Conservation (phyloP, 495 filamentous ascomycete genomes). For the Penicillium egyptiacum region DNA sequence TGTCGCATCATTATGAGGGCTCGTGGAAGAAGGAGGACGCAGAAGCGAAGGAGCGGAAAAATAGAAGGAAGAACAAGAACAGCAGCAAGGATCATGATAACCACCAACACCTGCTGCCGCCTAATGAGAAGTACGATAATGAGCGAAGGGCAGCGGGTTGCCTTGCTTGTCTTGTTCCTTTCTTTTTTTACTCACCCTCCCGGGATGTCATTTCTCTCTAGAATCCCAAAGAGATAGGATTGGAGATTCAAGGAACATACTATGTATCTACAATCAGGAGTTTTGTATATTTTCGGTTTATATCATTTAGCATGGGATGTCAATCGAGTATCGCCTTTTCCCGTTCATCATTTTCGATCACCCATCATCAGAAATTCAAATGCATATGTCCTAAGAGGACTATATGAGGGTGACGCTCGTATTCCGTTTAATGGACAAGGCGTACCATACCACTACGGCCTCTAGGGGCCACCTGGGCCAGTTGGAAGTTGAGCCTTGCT, state of each 20-base stretch:
- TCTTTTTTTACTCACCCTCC: background rate
- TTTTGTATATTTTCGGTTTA: background rate
- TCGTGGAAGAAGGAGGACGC: constrained; percentile 32
- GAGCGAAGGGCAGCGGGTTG: background rate
- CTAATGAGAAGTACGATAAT: background rate
- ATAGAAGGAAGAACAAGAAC: constrained; percentile 9
- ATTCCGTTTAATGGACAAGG: background rate
- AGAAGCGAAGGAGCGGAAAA: constrained; percentile 20
- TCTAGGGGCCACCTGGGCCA: no score
- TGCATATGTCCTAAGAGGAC: background rate
- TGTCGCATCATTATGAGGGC: constrained; percentile 37
- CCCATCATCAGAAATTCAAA: background rate
- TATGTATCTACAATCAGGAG: background rate
- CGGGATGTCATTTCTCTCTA: background rate
- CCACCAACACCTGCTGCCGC: background rate
- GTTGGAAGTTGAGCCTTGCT: no score
- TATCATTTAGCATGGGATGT: background rate
- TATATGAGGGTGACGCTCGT: background rate
- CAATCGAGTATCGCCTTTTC: background rate
- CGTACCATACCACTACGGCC: no score
- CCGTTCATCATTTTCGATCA: background rate
- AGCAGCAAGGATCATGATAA: background rate
- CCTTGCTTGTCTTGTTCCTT: background rate
- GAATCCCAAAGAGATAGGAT: background rate
- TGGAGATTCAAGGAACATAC: background rate